phyloP scores from a whole-genome alignment of 1,139 yeast genomes.

The Diutina mesorugosa region DNA sequence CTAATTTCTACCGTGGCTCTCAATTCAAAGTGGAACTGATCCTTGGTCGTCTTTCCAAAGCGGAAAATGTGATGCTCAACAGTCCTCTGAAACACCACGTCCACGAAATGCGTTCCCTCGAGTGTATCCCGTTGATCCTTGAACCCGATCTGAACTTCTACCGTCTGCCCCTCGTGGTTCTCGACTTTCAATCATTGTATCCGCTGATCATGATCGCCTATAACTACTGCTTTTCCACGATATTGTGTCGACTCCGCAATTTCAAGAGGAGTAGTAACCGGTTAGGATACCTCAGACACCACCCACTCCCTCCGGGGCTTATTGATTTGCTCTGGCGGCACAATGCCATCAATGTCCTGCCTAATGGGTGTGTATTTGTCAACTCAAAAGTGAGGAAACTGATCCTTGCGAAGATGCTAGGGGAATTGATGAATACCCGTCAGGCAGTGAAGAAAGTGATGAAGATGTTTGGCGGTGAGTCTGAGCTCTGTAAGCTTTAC shows the following conservation, averaged over 20 bases:
- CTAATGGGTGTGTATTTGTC: constrained; percentile 77
- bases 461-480: constrained; percentile 31
- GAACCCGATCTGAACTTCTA: constrained; percentile 82
- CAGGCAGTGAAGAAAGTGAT: constrained; percentile 68
- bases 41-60: constrained; percentile 57
- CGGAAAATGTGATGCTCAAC: constrained; percentile 56
- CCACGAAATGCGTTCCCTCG: constrained; percentile 73
- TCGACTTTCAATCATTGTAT: constrained; percentile 88
- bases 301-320: constrained; percentile 44
- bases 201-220: constrained; percentile 90
- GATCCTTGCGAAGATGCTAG: constrained; percentile 68
- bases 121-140: constrained; percentile 81
- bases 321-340: constrained; percentile 39
- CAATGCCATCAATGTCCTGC: constrained; percentile 48
- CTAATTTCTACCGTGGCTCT: constrained; percentile 82
- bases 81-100: constrained; percentile 81
- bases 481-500: constrained; percentile 39
- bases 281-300: constrained; percentile 28
- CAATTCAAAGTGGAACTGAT: constrained; percentile 89
- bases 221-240: constrained; percentile 83
- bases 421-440: constrained; percentile 70
- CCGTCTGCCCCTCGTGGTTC: constrained; percentile 77
- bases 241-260: constrained; percentile 57
- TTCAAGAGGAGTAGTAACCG: constrained; percentile 29
- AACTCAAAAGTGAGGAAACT: constrained; percentile 58